Percentiles rank a stretch among this genome's conserved stretches.
phyloP scores from a whole-genome alignment of 495 filamentous ascomycete genomes.

The Oidiodendron maius region DNA sequence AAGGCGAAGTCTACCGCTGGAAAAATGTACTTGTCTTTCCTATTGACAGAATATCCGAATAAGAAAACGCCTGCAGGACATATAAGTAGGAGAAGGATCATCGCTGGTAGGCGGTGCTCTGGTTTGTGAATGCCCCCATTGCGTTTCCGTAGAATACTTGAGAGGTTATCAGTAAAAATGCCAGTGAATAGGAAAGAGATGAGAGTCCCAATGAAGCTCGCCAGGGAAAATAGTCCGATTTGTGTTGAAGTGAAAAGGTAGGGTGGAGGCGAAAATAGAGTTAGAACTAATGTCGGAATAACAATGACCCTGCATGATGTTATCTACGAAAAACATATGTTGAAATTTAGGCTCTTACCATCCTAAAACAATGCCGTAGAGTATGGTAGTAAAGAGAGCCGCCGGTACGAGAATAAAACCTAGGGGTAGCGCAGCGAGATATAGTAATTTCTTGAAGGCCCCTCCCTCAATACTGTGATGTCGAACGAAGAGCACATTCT shows the following conservation, averaged over 20 bases:
- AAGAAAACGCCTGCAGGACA: slow-evolving; percentile 15
- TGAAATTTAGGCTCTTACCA: background rate
- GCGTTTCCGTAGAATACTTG: slow-evolving; percentile 18
- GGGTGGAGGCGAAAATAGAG: slow-evolving; percentile 39
- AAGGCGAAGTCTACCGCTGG: background rate
- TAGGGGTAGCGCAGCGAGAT: too few relatives aligned
- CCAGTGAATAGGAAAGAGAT: background rate
- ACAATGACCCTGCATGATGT: background rate
- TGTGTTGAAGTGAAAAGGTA: slow-evolving; percentile 44
- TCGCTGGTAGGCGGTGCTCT: background rate
- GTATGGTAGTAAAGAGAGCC: too few relatives aligned
- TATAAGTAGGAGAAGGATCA: slow-evolving; percentile 19
- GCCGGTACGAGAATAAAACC: too few relatives aligned
- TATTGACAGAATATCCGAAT: background rate
- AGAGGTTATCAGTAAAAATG: background rate
- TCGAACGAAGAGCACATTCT: too few relatives aligned
- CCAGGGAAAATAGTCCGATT: slow-evolving; percentile 22
- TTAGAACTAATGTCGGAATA: slow-evolving; percentile 24
- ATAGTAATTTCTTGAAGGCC: too few relatives aligned
- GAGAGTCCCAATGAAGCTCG: slow-evolving; percentile 10
- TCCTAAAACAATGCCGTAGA: background rate
- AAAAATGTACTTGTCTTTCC: background rate
- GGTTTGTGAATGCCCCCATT: background rate
- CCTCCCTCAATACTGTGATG: too few relatives aligned
- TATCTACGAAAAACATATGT: too few relatives aligned